Evolutionary conservation across 2,329 filamentous ascomycete genomes (phyloP).

Genomic region (Calonectria hawksworthii): DNA sequence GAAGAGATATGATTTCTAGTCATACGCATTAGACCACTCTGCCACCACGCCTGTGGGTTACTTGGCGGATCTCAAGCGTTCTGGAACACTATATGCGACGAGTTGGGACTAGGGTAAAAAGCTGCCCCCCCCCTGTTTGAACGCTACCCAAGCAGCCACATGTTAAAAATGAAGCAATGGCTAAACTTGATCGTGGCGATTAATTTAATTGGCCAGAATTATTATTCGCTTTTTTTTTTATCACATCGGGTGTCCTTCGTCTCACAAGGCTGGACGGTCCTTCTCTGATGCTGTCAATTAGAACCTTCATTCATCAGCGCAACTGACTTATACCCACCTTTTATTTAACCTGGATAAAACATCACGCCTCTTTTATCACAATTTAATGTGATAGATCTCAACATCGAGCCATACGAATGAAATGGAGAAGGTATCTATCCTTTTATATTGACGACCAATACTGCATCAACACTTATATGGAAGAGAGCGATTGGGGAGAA

Average conservation of each 20-base stretch:
- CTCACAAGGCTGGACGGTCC: not conserved
- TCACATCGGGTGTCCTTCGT: not conserved
- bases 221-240: too few relatives aligned
- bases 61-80: not conserved
- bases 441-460: not conserved
- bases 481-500: not conserved
- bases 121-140: not conserved
- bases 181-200: not conserved
- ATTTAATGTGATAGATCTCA: not conserved
- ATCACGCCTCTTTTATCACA: not conserved
- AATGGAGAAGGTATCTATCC: not conserved
- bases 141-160: not conserved
- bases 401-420: too few relatives aligned
- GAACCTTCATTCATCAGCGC: not conserved
- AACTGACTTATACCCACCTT: not conserved
- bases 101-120: not conserved
- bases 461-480: not conserved
- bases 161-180: not conserved
- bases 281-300: not conserved
- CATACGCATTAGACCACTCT: conserved; percentile 14
- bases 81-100: not conserved
- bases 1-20: conserved; percentile 14
- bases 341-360: not conserved
- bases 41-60: conserved; percentile 1
- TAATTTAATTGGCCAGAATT: too few relatives aligned